Base-by-base conservation (phyloP, 23 red algal species). In the Gracilaria caudata region DNA sequence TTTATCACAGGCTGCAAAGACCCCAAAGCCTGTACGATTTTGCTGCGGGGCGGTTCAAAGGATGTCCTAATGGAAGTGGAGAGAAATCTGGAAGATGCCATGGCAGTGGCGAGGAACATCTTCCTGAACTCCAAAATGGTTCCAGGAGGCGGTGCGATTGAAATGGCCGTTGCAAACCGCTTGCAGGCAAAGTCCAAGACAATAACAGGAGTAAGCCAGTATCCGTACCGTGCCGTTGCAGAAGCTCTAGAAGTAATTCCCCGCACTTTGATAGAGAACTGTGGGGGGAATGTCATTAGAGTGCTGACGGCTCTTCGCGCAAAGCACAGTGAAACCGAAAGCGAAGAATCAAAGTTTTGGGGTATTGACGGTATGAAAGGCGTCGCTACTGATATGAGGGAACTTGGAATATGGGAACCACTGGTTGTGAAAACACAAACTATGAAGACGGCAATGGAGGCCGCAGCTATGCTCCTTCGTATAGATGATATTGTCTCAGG, bases 401-500 rank as follows among this genome's bases (percentile, higher is more conserved):
- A 87, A 13, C 43, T 93, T 60, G 92, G 89, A 17, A 76, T 99
- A 40, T 95, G 89, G 84, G 97, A 99, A 43, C 89, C 97, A 32
- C 72, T 92, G 8, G 73, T 86, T 13, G 97, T 99, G 82, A 99
- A 99, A 71, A 92, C 86, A 35, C 97, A 99, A 74, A 95, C 93
- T 30, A 78, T 95, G 51, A 99, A 99, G 80, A 99, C 97, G 24
- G 93, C 97, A 16, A 89, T 99, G 14, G 97, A 99, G 72, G 93
- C 97, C 12, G 97, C 97, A 6, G 88, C 88, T 11, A 94, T 99
- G 93, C 81, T 99, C 19, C 78, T 99, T 32, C 86, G 97, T 28
- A 99, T 99, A 59, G 97, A 99, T 81, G 97, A 99, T 72, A 94
- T 99, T 37, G 89, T 99, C 36, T 93, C 87, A 37, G 97, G 92